Evolutionary conservation across 768 basidiomycete species (phyloP), one percentile per base, ranked within the genome.

Genomic region (Mycena albidolilacea): DNA sequence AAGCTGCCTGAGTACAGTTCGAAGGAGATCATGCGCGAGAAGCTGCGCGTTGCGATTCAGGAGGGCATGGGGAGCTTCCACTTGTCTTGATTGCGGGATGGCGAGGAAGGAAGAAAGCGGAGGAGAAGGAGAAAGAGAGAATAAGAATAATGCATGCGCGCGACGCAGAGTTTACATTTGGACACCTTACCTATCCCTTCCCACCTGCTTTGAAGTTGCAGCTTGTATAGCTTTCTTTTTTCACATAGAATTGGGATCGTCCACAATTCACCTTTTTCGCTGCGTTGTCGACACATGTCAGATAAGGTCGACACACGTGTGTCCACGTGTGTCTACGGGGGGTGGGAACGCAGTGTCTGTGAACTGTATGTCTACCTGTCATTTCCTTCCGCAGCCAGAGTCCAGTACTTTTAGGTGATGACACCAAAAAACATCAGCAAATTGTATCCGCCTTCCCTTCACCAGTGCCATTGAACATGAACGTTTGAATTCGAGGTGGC

Each of bases 41-140:
- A 96, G 80, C 82, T 99, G 76, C 86, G 86, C 64, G 86, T 90
- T 41, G 97, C 98, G 46, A 95, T 98, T 86, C 90, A 91, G 77
- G 98, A 99, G 83, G 98, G 98, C 52, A 93, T 95, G 69, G 96
- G 96, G 64, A 96, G 95, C 79, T 99, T 99, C 94, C 97, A 98
- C 85, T 86, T 99, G 81, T 98, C 97, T 80, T 98, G 86, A 90
- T 5, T n/a, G 21, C 5, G 11, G 9, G 23, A 11, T 39, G 30
- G 38, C 19, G 14, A 7, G 14, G 17, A 19, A 37, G 8, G 21
- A 37, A 38, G 38, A 57, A 55, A 57, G 23, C 8, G 55, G 41
- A 59, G 38, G 41, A 59, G 17, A 43, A 35, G 23, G 41, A 43
- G 41, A 52, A 48, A 67, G 64, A 70, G 35, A 60, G 52, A 59